These are phyloP conservation scores for Aspergillus versicolor DNA, from an alignment of 2,329 filamentous ascomycete genomes.

Conservation along the genomic window DNA sequence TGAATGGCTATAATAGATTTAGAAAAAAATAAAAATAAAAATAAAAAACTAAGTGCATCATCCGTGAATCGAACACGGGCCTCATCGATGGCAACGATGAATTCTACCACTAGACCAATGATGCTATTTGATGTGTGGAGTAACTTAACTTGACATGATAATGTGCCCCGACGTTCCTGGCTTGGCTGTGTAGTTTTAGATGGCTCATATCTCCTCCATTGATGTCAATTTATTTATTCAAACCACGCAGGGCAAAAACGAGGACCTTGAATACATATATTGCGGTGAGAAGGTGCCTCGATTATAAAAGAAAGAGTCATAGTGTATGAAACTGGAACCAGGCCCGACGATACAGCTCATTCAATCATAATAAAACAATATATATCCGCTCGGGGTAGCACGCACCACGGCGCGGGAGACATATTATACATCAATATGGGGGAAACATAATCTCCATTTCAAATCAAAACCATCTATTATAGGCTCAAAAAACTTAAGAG, in stretches of 20 bases:
- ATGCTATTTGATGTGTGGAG: slow-evolving; percentile 28
- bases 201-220: not conserved
- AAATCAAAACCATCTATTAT: not conserved
- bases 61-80: slow-evolving; percentile 50
- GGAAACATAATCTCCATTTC: not conserved
- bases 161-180: rapidly evolving
- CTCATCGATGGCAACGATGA: slow-evolving; percentile 48
- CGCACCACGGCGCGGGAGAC: no score
- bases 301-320: no score
- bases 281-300: no score
- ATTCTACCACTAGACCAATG: slow-evolving; percentile 49
- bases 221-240: not conserved
- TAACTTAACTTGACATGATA: not conserved
- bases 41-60: slow-evolving; percentile 26
- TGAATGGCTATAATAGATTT: no score
- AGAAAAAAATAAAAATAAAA: not conserved
- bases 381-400: no score
- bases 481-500: no score
- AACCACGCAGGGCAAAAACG: no score
- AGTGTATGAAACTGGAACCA: no score
- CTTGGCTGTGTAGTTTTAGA: not conserved
- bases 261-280: no score
- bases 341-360: no score
- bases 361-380: no score
- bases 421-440: not conserved